Evolutionary conservation across 257 asterid species (phyloP), one percentile per base, ranked within the genome.

Genomic region (Craterostigma plantagineum): DNA sequence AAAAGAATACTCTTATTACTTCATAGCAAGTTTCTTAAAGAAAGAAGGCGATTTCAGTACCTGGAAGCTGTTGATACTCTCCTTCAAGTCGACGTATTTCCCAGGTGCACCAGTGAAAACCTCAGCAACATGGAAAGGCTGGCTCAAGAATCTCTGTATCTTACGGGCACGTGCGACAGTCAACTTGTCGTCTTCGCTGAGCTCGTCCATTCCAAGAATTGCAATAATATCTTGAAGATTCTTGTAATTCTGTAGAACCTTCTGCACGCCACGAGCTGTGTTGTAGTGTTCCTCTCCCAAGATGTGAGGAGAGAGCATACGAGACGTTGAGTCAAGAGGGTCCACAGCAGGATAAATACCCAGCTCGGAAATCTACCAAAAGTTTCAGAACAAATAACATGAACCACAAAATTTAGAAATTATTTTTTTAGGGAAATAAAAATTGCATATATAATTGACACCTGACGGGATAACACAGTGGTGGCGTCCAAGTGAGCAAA

Each of bases 401-500:
- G 4, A 2, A 23, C 4, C 30, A 2, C 4, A 23, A 23, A 23
- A 23, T 23, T n/a, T n/a, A n/a, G n/a, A n/a, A n/a, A n/a, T n/a
- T n/a, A n/a, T n/a, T n/a, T n/a, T 23, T 23, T 2, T 23, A 6
- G 6, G 30, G 30, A 23, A 23, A 23, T 23, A 23, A 23, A 23
- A 23, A 23, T 2, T 2, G 30, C 2, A 23, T 23, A 23, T 23
- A 23, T 23, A 2, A 2, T 23, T 23, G 6, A 3, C 48, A 85
- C 96, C 67, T 77, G 85, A 57, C 97, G 72, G 11, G 97, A 86
- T 55, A 86, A 60, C 72, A 86, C 97, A 41, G 97, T 86, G 34
- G 97, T 86, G 64, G 97, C 97, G 56, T 86, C 97, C 91, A 86
- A 86, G 71, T 86, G 97, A 65, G 97, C 97, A 57, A 86, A 86